These are phyloP conservation scores for Cladosporium sp. DNA, from an alignment of 2,329 filamentous ascomycete species.

Conservation along the genomic window DNA sequence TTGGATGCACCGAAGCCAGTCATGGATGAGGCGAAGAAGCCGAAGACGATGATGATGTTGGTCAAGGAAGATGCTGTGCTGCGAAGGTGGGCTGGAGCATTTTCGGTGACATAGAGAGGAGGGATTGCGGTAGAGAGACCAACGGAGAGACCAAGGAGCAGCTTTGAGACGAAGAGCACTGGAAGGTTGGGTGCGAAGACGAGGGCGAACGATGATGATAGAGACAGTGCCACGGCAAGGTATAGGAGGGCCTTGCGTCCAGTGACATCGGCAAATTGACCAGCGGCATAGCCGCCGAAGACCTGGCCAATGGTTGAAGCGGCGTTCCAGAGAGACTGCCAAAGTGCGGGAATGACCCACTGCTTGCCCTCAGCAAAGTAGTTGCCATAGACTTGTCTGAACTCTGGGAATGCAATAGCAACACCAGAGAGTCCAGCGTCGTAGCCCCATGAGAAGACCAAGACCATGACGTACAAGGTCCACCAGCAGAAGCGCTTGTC, in stretches of 20 bases:
- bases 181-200: slow-evolving; percentile 29
- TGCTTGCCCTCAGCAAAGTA: slow-evolving; percentile 28
- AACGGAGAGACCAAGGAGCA: slow-evolving; percentile 23
- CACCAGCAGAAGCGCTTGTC: slow-evolving; percentile 23
- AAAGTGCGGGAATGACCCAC: slow-evolving; percentile 34
- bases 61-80: slow-evolving; percentile 24
- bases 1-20: slow-evolving; percentile 24
- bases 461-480: slow-evolving; percentile 24
- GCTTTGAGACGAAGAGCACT: slow-evolving; percentile 26
- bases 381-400: slow-evolving; percentile 33
- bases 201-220: slow-evolving; percentile 24
- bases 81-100: slow-evolving; percentile 22
- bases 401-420: slow-evolving; percentile 35
- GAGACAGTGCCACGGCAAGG: slow-evolving; percentile 19
- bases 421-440: slow-evolving; percentile 35
- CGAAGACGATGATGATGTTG: slow-evolving; percentile 25
- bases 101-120: slow-evolving; percentile 26
- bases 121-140: slow-evolving; percentile 24
- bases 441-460: slow-evolving; percentile 36
- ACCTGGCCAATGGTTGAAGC: slow-evolving; percentile 34
- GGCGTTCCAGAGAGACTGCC: slow-evolving; percentile 38
- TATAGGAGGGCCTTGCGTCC: slow-evolving; percentile 23
- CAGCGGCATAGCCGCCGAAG: slow-evolving; percentile 24
- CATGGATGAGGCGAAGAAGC: slow-evolving; percentile 24
- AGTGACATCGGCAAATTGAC: slow-evolving; percentile 23